Base-by-base conservation (phyloP, 345 rosid genomes). In the Boechera retrofracta region DNA sequence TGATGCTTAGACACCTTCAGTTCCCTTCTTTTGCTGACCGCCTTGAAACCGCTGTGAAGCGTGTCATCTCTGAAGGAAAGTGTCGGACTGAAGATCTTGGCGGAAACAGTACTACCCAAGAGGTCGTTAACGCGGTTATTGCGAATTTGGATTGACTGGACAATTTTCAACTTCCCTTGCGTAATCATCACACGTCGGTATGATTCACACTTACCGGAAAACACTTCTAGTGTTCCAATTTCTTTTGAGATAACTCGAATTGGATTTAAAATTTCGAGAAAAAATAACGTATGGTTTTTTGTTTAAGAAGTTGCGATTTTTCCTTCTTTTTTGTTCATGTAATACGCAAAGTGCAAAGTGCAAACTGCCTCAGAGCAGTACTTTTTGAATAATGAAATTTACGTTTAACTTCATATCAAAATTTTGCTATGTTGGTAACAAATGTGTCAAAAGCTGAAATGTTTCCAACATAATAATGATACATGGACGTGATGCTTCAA, bases 1-100 rank as follows among this genome's bases (percentile, higher is more conserved):
- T 93, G 98, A 89, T 93, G 98, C 87, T 93, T 77, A 93, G 96
- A 71, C 97, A 93, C 57, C 93, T 93, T 35, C 96, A 85, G 82
- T 91, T 93, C 72, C 96, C 94, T 61, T 85, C 96, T 12, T 93
- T 93, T n/a, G 96, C 97, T n/a, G 92, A 93, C 77, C 79, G 94
- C 75, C 84, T 93, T 62, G 98, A 94, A 79, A 88, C 91, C 1
- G 89, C 98, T 0, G 98, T 93, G 80, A 76, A 89, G 74, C 79
- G 80, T 18, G 92, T 89, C 51, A 87, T 93, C 68, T 58, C 55
- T 0, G 91, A 88, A 75, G 94, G 97, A 35, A 81, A 79, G 56
- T 81, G 67, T 48, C 71, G 89, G 63, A 79, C 79, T 64, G 78
- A 74, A 79, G 82, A 79, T 69, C 82, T 79, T 45, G 82, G 79